These are phyloP conservation scores for Aspergillus jensenii DNA, from an alignment of 2,329 filamentous ascomycete genomes.

Conservation along the genomic window DNA sequence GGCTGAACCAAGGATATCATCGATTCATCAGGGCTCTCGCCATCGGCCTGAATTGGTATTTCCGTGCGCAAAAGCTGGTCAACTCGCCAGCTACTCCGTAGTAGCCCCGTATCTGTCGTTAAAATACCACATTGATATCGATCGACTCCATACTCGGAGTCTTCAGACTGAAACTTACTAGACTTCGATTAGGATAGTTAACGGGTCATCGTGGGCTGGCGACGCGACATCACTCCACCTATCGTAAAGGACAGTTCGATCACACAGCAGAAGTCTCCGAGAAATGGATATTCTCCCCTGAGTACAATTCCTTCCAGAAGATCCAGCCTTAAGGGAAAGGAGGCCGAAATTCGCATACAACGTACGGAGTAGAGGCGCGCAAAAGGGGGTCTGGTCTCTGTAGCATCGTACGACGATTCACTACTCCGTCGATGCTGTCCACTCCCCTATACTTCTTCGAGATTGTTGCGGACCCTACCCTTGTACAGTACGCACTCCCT, in stretches of 20 bases:
- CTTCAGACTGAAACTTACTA: conserved; percentile 7
- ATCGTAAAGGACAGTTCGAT: conserved; percentile 4
- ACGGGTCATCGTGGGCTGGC: not conserved
- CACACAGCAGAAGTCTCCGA: not conserved
- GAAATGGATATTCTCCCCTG: not conserved
- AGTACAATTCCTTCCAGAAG: too few relatives aligned
- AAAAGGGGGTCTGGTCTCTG: not conserved
- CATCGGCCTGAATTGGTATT: not conserved
- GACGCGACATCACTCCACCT: conserved; percentile 15
- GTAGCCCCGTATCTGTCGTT: not conserved
- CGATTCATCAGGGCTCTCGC: not conserved
- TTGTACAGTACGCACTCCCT: too few relatives aligned
- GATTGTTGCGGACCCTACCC: too few relatives aligned
- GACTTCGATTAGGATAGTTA: not conserved
- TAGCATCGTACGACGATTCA: not conserved
- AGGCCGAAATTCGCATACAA: too few relatives aligned
- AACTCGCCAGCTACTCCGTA: not conserved
- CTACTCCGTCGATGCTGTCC: not conserved
- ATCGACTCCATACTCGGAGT: not conserved
- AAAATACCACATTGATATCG: not conserved
- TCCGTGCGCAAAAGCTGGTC: not conserved
- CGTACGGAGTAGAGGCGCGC: not conserved
- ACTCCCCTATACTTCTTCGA: not conserved
- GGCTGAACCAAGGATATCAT: not conserved
- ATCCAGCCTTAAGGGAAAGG: too few relatives aligned